These are phyloP conservation scores for Pseudognaphalium luteoalbum DNA, from an alignment of 129 eudicot genomes.

Conservation along the genomic window DNA sequence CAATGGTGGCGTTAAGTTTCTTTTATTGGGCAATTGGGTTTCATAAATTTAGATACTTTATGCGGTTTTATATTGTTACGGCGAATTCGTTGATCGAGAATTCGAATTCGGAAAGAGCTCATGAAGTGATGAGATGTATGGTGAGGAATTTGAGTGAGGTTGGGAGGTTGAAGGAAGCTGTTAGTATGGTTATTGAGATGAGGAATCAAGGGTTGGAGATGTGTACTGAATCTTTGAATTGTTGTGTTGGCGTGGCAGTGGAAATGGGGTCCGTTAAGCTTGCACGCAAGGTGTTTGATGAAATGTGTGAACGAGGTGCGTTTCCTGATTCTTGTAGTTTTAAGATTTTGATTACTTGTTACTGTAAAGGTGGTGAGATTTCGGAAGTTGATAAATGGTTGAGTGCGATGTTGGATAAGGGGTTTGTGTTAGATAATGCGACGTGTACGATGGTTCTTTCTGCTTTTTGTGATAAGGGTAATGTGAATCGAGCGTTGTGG, in stretches of 20 bases:
- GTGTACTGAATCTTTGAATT: conserved; percentile 52
- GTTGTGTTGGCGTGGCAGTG: conserved; percentile 40
- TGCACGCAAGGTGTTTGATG: conserved; percentile 86
- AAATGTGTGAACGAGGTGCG: conserved; percentile 83
- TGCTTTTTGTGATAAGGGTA: conserved; percentile 56
- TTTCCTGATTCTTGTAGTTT: conserved; percentile 58
- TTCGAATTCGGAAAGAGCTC: conserved; percentile 63
- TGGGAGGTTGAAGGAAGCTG: conserved; percentile 86
- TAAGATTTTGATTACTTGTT: conserved; percentile 57
- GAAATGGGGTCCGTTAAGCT: conserved; percentile 52
- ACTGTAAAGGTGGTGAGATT: conserved; percentile 53
- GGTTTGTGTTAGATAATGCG: conserved; percentile 61
- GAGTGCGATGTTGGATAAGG: conserved; percentile 59
- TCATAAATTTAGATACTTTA: conserved; percentile 52
- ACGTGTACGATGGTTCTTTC: conserved; percentile 69
- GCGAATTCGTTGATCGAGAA: conserved; percentile 64
- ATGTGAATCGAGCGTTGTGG: conserved; percentile 63
- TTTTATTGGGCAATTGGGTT: conserved; percentile 70
- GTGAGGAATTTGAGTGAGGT: conserved; percentile 60
- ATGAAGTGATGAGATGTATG: conserved; percentile 80
- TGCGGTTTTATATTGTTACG: conserved; percentile 74
- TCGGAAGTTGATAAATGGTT: conserved; percentile 72
- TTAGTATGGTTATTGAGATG: conserved; percentile 75
- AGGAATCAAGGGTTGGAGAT: conserved; percentile 69
- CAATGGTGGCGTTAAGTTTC: conserved; percentile 90